Conservation (phyloP, 345 rosid genomes). For the Excoecaria agallocha region DNA sequence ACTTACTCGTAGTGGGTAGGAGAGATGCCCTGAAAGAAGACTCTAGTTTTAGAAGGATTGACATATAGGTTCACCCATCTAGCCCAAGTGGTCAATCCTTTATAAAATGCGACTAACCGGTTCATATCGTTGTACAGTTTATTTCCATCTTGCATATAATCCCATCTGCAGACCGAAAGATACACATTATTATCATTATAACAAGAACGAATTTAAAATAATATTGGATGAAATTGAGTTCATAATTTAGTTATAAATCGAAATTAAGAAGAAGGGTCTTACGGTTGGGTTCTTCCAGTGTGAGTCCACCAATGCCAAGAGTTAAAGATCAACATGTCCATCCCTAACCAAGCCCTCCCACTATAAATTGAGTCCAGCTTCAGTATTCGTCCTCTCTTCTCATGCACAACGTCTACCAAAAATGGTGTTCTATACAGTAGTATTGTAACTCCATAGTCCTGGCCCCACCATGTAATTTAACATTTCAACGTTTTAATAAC, state of each 20-base stretch:
- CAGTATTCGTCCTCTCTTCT: conserved; percentile 47
- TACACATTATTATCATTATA: neutral
- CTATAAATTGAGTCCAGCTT: conserved; percentile 66
- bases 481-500: too few species aligned
- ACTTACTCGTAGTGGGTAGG: conserved; percentile 83
- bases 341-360: conserved; percentile 73
- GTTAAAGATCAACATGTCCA: conserved; percentile 86
- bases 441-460: conserved; percentile 66
- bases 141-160: conserved; percentile 64
- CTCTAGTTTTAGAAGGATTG: conserved; percentile 67
- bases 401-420: conserved; percentile 59
- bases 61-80: conserved; percentile 75
- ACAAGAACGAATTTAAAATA: neutral
- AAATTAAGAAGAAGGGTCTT: conserved; percentile 8
- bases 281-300: conserved; percentile 69
- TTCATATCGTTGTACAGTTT: conserved; percentile 74
- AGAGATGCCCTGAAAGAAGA: conserved; percentile 81
- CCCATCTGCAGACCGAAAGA: conserved; percentile 47
- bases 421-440: conserved; percentile 54
- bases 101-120: conserved; percentile 70
- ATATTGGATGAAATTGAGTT: too few species aligned
- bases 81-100: conserved; percentile 90
- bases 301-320: conserved; percentile 98
- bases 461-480: too few species aligned
- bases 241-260: neutral